Conservation (phyloP, 176 grass and related monocot genomes). For the Bromus sterilis region DNA sequence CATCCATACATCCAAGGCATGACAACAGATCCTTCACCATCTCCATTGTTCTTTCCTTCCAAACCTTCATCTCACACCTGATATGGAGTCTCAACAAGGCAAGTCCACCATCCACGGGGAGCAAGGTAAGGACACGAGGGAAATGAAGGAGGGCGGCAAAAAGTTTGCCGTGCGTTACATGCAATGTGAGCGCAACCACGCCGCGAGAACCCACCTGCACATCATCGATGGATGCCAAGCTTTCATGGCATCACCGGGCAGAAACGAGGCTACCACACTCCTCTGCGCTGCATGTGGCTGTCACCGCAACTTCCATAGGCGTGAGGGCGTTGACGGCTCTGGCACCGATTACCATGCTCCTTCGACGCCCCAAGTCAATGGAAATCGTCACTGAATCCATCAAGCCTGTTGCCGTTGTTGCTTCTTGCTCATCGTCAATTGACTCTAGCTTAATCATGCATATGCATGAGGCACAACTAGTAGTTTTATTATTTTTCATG, state of each 20-base stretch:
- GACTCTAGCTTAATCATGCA: neutral
- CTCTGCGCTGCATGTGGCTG: conserved; percentile 50
- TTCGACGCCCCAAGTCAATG: conserved; percentile 7
- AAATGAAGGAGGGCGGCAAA: no score
- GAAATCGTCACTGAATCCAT: neutral
- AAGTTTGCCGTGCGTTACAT: conserved; percentile 35
- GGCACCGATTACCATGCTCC: conserved; percentile 7
- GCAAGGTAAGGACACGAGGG: conserved; percentile 16
- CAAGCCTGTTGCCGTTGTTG: neutral
- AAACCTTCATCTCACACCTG: neutral
- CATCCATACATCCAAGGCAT: neutral
- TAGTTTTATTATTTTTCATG: neutral
- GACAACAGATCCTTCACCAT: neutral
- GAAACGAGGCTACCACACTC: conserved; percentile 5
- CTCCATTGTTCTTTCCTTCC: neutral
- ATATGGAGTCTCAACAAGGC: conserved; percentile 48
- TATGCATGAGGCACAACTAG: neutral
- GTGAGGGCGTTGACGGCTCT: conserved; percentile 24
- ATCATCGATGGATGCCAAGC: conserved; percentile 52
- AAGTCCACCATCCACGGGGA: neutral
- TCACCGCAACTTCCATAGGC: conserved; percentile 66
- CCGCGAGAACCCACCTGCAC: conserved; percentile 32
- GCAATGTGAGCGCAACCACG: conserved; percentile 65
- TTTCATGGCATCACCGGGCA: conserved; percentile 50
- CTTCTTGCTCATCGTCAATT: neutral